A percentile compares a stretch with the other conserved stretches of the same genome.
Evolutionary conservation across 192 early-diverging fungal genomes (phyloP).

Genomic region (Entomortierella parvispora): DNA sequence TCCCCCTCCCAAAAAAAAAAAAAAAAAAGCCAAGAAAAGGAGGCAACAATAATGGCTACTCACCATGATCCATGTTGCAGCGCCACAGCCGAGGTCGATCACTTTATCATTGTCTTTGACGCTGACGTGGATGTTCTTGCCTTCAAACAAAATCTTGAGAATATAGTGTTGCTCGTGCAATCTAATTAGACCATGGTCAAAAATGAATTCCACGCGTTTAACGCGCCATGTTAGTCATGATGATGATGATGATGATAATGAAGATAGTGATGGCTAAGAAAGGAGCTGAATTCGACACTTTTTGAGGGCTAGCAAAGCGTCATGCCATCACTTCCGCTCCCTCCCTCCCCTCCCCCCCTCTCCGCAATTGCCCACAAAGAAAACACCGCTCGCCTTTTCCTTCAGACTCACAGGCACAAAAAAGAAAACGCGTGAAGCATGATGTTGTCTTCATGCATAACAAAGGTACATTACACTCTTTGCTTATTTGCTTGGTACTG

Average conservation of each 20-base stretch:
- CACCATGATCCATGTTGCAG: conserved; percentile 40
- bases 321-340: too few relatives aligned
- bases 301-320: too few relatives aligned
- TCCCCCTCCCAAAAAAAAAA: not conserved
- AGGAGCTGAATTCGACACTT: too few relatives aligned
- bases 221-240: conserved; percentile 1
- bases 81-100: conserved; percentile 27
- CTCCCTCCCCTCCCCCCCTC: too few relatives aligned
- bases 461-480: too few relatives aligned
- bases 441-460: too few relatives aligned
- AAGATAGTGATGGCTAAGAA: too few relatives aligned
- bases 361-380: too few relatives aligned
- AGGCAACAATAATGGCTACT: not conserved
- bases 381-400: too few relatives aligned
- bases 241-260: not conserved
- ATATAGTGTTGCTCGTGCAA: conserved; percentile 49
- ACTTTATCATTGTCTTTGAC: conserved; percentile 23
- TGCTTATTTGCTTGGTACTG: too few relatives aligned
- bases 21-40: not conserved
- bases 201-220: conserved; percentile 15
- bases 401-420: too few relatives aligned
- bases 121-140: conserved; percentile 39
- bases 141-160: conserved; percentile 33
- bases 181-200: conserved; percentile 43
- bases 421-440: too few relatives aligned